These are phyloP conservation scores for Penicillium sp. DNA, from an alignment of 2,329 filamentous ascomycete genomes.

Conservation along the genomic window DNA sequence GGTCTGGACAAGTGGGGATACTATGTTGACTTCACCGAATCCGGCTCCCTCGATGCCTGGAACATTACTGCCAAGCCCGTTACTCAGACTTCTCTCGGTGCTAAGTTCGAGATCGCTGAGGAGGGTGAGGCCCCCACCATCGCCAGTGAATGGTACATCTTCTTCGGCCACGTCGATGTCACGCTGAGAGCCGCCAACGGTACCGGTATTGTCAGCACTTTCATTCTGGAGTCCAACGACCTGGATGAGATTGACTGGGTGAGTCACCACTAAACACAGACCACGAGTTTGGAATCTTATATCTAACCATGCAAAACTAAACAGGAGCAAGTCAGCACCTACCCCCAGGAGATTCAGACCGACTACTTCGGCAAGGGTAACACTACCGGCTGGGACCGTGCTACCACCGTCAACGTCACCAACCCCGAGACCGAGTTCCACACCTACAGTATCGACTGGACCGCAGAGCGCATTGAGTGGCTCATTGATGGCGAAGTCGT, in stretches of 20 bases:
- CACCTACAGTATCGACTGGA: slow-evolving; percentile 64
- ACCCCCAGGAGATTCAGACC: slow-evolving; percentile 57
- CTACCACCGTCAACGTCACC: slow-evolving; percentile 68
- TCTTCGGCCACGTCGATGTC: slow-evolving; percentile 91
- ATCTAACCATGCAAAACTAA: background rate
- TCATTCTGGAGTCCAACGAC: slow-evolving; percentile 84
- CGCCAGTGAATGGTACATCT: slow-evolving; percentile 91
- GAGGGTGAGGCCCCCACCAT: slow-evolving; percentile 84
- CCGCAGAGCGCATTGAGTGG: slow-evolving; percentile 63
- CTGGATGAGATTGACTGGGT: slow-evolving; percentile 98
- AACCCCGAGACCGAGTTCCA: slow-evolving; percentile 54
- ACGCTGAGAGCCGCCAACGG: slow-evolving; percentile 83
- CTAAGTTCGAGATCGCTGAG: slow-evolving; percentile 72
- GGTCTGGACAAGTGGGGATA: slow-evolving; percentile 58
- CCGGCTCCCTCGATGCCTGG: slow-evolving; percentile 61
- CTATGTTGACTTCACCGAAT: slow-evolving; percentile 39
- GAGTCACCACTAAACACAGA: slow-evolving; percentile 54
- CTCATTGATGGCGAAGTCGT: slow-evolving; percentile 61
- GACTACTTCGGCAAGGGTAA: slow-evolving; percentile 97
- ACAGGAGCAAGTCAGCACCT: slow-evolving; percentile 41
- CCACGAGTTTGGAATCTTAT: background rate
- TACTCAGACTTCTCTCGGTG: slow-evolving; percentile 68
- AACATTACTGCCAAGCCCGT: slow-evolving; percentile 66
- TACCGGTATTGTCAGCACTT: slow-evolving; percentile 84
- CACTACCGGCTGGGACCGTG: slow-evolving; percentile 76